Base-by-base conservation (phyloP, 805 yeast species). In the Candida oleophila region DNA sequence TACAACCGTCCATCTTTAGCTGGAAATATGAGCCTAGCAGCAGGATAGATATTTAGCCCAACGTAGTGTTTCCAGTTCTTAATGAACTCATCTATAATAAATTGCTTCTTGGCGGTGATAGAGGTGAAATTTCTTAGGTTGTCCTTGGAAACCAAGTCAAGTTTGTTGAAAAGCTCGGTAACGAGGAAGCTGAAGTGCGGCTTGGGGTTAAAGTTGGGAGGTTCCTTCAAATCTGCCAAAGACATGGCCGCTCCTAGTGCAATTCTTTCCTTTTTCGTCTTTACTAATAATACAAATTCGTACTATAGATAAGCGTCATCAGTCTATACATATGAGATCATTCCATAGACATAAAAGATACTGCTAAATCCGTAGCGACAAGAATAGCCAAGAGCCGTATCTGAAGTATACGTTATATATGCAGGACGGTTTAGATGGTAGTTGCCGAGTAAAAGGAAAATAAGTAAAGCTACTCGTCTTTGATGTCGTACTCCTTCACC, bases 1-100 rank as follows among this genome's bases (percentile, higher is more conserved):
- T 82, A 88, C 37, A 75, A 64, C 37, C 90, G 66, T 18, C 74
- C 67, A 53, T 88, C 96, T 43, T 80, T 71, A 44, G 81, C 76
- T 0, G 95, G 89, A 22, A 85, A 62, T 1, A 77, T 68, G 41
- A 90, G 68, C 28, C 82, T 67, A 14, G 87, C 70, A 1, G 84
- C 84, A 0, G 92, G 91, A 54, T 76, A 82, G 2, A 90, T 73
- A 60, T 90, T 66, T 35, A 47, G 36, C 9, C 76, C 76, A 18
- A 71, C 62, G 47, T 70, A 75, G 15, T 62, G 62, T 38, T 60
- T 59, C 60, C 64, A 71, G 4, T 63, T 47, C 14, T 54, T 48
- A 32, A 72, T 54, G 47, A 70, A 72, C 22, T 53, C 38, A 33
- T 56, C 57, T 22, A 71, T 56, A 20, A 67, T 59, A 37, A 52